Evolutionary conservation across 2,329 filamentous ascomycete species (phyloP).

Genomic region (Huntiella moniliformis): DNA sequence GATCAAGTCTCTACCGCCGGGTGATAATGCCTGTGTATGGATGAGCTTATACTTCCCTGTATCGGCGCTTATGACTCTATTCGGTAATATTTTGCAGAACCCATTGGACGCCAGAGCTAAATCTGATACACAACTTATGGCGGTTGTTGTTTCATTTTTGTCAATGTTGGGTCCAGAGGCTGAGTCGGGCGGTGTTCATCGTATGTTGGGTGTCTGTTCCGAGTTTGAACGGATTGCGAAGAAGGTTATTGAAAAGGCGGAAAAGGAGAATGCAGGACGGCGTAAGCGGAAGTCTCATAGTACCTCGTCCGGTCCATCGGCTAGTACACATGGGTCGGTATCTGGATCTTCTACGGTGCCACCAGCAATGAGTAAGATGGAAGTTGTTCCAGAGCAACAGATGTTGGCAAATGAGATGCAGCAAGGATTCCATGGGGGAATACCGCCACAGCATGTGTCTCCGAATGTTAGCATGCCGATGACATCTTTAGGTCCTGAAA

Average conservation of each 20-base stretch:
- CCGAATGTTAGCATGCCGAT: neutral
- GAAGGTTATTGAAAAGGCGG: constrained; percentile 75
- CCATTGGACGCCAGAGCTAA: constrained; percentile 74
- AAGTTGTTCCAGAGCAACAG: constrained; percentile 14
- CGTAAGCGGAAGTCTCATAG: constrained; percentile 70
- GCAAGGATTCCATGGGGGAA: too few species aligned
- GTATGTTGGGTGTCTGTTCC: constrained; percentile 85
- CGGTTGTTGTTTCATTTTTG: constrained; percentile 77
- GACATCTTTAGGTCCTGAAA: constrained; percentile 4
- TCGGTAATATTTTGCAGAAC: constrained; percentile 92
- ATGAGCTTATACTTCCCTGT: constrained; percentile 93
- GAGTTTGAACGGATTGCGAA: constrained; percentile 92
- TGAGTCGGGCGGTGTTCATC: constrained; percentile 73
- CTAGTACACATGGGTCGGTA: too few species aligned
- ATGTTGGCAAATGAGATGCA: too few species aligned
- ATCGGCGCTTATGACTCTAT: constrained; percentile 81
- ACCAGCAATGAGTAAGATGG: neutral
- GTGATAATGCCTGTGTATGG: constrained; percentile 91
- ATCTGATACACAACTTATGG: constrained; percentile 82
- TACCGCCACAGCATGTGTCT: neutral
- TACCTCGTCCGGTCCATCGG: constrained; percentile 13
- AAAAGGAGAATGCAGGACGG: constrained; percentile 61
- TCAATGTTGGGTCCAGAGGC: constrained; percentile 78
- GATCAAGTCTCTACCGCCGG: constrained; percentile 89
- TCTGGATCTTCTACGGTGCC: constrained; percentile 11